Base-by-base conservation (phyloP, 352 stramenopile species). In the Pythium angustatum region DNA sequence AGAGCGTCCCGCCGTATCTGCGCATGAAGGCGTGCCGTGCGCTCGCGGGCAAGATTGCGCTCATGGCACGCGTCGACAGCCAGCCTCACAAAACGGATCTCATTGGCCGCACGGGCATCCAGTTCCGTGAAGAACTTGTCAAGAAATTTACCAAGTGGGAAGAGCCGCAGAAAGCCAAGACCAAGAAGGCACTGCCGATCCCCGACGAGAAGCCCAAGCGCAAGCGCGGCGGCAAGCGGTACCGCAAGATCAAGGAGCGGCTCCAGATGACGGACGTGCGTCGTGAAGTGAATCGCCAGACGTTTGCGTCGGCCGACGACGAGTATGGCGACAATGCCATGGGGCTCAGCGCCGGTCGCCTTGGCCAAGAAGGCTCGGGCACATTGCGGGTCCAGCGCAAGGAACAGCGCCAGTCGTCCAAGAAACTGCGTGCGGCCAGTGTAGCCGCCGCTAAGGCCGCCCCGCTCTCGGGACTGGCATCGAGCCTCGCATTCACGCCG, bases 241-340 rank as follows among this genome's bases (percentile, higher is more conserved):
- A 99, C 64, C 90, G 98, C 58, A 97, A 97, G 71, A 88, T 98
- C 60, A 99, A 99, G 79, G 97, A 99, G 73, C 85, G 94, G 38
- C 86, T 99, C 47, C 90, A 98, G 77, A 93, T 99, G 81, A 99
- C 97, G 4, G 97, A 99, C 62, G 87, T 99, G 60, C 95, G 97
- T 30, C 98, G 98, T 62, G 89, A 98, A 78, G 86, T 97, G 43
- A 99, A 99, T 59, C 96, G 95, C 14, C 84, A 98, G 65, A 91
- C 89, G 19, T 99, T 99, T 61, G 96, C 83, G 8, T 88, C 93
- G 21, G 81, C 91, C 49, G 91, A 96, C 61, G 86, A 94, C 60
- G 97, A 99, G 73, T 99, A 99, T 68, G 97, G 96, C 14, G 97
- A 99, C 73, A 98, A 98, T 60, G 96, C 94, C 22, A 99, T 99